phyloP scores from a whole-genome alignment of 768 basidiomycete species.

The Steccherinum ochraceum region DNA sequence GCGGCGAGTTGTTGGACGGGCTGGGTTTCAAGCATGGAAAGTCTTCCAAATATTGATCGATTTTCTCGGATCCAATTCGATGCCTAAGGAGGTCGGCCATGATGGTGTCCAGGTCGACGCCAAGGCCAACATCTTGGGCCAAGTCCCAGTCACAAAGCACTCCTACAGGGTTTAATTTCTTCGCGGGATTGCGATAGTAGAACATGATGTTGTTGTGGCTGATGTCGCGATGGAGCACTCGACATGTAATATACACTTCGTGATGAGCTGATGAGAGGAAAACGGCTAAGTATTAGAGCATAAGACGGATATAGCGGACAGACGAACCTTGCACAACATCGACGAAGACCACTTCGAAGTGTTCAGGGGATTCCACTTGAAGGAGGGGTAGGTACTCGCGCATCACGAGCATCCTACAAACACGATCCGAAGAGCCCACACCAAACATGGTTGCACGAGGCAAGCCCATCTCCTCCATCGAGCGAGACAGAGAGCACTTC shows the following conservation, averaged over 20 bases:
- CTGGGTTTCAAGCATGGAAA: no score
- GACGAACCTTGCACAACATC: conserved; percentile 27
- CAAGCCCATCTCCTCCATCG: conserved; percentile 7
- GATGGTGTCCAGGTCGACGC: no score
- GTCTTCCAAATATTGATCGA: no score
- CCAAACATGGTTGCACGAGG: conserved; percentile 7
- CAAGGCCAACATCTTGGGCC: background rate
- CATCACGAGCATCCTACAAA: conserved; percentile 15
- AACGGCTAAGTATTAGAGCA: background rate
- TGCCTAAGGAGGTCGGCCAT: no score
- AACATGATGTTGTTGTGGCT: conserved; percentile 1
- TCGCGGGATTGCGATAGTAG: background rate
- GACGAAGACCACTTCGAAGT: conserved; percentile 23
- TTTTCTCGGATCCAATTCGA: no score
- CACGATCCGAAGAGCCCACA: conserved; percentile 7
- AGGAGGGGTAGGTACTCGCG: conserved; percentile 18
- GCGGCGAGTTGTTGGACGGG: no score
- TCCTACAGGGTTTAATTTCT: background rate
- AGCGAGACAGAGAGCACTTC: conserved; percentile 3
- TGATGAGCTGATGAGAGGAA: background rate
- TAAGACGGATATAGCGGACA: background rate
- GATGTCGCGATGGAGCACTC: background rate
- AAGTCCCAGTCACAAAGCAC: background rate
- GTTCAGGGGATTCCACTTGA: conserved; percentile 15
- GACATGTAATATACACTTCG: background rate